Evolutionary conservation across 257 asterid species (phyloP).

Genomic region (Lycium barbarum): DNA sequence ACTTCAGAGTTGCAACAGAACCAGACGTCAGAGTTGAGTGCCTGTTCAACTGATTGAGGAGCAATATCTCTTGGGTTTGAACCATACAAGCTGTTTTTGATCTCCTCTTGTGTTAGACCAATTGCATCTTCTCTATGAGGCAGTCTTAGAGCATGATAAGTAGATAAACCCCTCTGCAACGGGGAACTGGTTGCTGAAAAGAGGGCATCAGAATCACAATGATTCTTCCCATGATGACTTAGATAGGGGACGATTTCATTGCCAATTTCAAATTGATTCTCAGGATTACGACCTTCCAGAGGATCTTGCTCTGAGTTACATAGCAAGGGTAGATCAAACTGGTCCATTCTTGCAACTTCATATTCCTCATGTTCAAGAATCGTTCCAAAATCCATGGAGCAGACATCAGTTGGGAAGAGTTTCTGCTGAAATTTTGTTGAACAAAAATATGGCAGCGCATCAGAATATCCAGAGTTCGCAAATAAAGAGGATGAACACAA

Average conservation of each 20-base stretch:
- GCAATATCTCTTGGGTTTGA: constrained; percentile 33
- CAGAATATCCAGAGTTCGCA: constrained; percentile 38
- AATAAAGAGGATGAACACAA: constrained; percentile 40
- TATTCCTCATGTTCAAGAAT: constrained; percentile 39
- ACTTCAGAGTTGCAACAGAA: constrained; percentile 41
- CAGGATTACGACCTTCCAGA: constrained; percentile 43
- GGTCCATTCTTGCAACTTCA: constrained; percentile 40
- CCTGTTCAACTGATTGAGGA: constrained; percentile 38
- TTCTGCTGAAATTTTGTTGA: constrained; percentile 34
- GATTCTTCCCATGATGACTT: constrained; percentile 41
- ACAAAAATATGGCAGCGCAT: constrained; percentile 38
- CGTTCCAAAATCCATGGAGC: constrained; percentile 38
- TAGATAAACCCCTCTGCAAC: constrained; percentile 37
- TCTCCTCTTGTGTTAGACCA: constrained; percentile 37
- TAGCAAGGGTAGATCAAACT: constrained; percentile 47
- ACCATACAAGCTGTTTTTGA: constrained; percentile 31
- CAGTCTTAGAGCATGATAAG: constrained; percentile 39
- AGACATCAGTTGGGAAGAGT: constrained; percentile 8
- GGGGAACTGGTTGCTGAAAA: constrained; percentile 42
- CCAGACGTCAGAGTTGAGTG: constrained; percentile 31
- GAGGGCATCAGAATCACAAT: constrained; percentile 33
- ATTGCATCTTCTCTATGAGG: constrained; percentile 43
- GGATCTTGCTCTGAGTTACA: constrained; percentile 30
- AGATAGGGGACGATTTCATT: constrained; percentile 34
- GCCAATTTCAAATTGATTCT: constrained; percentile 33